Evolutionary conservation across 2,329 filamentous ascomycete genomes (phyloP).

Genomic region (Diaporthe velutina): DNA sequence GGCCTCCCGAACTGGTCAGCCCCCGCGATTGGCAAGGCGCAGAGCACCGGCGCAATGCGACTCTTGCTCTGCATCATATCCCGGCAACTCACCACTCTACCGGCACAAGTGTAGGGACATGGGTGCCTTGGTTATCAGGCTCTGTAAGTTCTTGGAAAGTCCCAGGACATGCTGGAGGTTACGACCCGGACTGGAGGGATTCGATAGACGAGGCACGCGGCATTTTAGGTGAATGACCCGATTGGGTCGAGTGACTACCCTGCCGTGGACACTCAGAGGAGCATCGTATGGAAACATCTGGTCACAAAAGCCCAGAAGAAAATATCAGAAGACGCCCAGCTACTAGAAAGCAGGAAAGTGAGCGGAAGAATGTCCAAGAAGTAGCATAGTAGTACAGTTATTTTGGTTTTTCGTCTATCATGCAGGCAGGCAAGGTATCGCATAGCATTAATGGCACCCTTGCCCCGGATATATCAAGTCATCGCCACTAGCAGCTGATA

Average conservation of each 20-base stretch:
- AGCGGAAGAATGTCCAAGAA: slow-evolving; percentile 10
- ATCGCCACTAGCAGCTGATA: slow-evolving; percentile 27
- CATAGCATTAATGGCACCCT: slow-evolving; percentile 25
- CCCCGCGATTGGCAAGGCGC: neutral
- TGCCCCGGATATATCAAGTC: slow-evolving; percentile 26
- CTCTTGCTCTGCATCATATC: too few species aligned
- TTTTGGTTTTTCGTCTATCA: slow-evolving; percentile 32
- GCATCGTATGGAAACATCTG: neutral
- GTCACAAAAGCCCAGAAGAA: neutral
- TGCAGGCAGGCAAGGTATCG: slow-evolving; percentile 27
- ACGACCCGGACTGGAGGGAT: neutral
- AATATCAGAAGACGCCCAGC: too few species aligned
- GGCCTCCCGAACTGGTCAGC: neutral
- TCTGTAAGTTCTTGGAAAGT: neutral
- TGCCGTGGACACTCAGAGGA: neutral
- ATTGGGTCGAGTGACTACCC: neutral
- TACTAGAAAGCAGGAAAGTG: neutral
- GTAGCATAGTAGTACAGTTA: slow-evolving; percentile 30
- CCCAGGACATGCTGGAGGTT: neutral
- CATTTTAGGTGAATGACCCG: neutral
- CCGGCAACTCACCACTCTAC: too few species aligned
- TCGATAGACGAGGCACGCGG: too few species aligned
- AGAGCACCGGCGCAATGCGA: too few species aligned
- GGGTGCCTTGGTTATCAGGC: neutral
- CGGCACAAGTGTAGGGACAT: too few species aligned